phyloP scores from a whole-genome alignment of 1,139 yeast genomes.

The Sugiyamaella sp. region DNA sequence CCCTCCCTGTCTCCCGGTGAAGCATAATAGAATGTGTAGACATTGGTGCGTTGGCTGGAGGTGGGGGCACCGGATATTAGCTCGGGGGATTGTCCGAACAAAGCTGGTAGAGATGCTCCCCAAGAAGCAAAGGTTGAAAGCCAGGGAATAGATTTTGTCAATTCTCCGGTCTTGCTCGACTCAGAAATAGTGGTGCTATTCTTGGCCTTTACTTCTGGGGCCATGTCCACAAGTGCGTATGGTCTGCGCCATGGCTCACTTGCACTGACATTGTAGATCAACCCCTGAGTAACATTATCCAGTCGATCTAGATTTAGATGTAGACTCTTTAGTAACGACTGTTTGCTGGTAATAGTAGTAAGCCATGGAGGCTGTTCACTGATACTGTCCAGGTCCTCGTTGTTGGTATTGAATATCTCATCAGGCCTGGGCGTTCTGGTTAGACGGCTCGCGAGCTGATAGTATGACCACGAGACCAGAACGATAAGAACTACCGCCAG shows the following conservation, averaged over 20 bases:
- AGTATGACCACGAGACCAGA: neutral
- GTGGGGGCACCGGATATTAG: conserved; percentile 24
- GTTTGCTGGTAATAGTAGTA: conserved; percentile 7
- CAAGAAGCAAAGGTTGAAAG: conserved; percentile 7
- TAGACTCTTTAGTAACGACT: conserved; percentile 14
- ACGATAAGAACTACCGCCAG: neutral
- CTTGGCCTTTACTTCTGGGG: neutral
- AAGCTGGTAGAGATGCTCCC: conserved; percentile 7
- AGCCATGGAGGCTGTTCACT: conserved; percentile 18
- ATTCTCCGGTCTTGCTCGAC: neutral
- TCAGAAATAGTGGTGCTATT: neutral
- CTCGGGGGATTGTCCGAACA: neutral
- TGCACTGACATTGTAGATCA: conserved; percentile 20
- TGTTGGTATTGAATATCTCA: conserved; percentile 6
- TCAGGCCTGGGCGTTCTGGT: neutral
- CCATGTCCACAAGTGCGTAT: conserved; percentile 17
- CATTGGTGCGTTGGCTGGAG: conserved; percentile 27
- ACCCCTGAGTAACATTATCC: conserved; percentile 21
- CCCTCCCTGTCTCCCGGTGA: conserved; percentile 18
- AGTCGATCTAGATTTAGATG: conserved; percentile 14
- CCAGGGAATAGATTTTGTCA: conserved; percentile 7
- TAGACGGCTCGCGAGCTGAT: neutral
- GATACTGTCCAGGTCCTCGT: conserved; percentile 8
- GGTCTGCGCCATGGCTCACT: conserved; percentile 25
- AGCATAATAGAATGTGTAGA: conserved; percentile 34